phyloP scores from a whole-genome alignment of 1,284 basidiomycete genomes.

The Fomitopsis pinicola region DNA sequence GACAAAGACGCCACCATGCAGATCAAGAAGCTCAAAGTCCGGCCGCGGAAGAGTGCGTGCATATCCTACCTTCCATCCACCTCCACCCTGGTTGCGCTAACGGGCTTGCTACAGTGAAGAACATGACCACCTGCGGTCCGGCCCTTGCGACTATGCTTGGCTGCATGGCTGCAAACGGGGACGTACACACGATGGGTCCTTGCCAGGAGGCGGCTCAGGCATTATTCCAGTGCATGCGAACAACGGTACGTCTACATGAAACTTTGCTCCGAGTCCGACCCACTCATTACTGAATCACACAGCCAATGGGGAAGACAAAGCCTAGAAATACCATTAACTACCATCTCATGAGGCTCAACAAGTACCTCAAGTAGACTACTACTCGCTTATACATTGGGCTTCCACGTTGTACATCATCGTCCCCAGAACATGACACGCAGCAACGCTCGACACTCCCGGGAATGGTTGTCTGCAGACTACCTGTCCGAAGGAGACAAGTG shows the following conservation, averaged over 20 bases:
- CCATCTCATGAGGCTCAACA: conserved; percentile 74
- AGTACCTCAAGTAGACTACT: conserved; percentile 53
- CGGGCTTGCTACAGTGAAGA: conserved; percentile 33
- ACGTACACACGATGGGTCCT: conserved; percentile 55
- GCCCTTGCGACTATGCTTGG: conserved; percentile 83
- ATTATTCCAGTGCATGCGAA: conserved; percentile 85
- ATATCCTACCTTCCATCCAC: background rate
- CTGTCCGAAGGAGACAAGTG: background rate
- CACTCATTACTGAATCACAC: conserved; percentile 6
- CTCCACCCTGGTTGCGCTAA: conserved; percentile 5
- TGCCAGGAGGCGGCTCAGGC: conserved; percentile 68
- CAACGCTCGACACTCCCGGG: no score
- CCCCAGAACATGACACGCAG: no score
- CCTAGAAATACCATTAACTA: conserved; percentile 80
- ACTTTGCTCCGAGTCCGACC: background rate
- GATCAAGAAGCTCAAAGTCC: conserved; percentile 77
- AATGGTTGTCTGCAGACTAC: no score
- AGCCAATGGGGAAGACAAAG: conserved; percentile 62
- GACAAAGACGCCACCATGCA: conserved; percentile 41
- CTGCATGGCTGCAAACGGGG: conserved; percentile 86
- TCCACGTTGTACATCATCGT: background rate
- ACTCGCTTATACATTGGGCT: background rate
- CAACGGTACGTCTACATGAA: conserved; percentile 53
- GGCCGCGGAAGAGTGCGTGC: conserved; percentile 64
- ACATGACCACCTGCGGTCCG: conserved; percentile 63